Base-by-base conservation (phyloP, 2,329 filamentous ascomycete species). In the Xylaria polymorpha region DNA sequence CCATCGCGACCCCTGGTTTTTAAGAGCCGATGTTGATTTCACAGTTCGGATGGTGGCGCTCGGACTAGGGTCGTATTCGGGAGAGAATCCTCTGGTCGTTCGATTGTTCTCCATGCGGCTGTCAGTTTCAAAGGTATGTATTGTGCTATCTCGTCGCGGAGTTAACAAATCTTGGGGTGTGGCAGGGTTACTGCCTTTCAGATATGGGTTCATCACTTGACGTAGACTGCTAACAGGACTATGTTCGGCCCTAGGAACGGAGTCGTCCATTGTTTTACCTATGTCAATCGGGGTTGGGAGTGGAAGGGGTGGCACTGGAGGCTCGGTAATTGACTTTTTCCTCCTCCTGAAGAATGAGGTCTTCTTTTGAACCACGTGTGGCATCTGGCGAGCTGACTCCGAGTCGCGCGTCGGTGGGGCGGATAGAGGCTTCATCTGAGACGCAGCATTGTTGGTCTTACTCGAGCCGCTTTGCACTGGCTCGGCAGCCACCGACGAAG, bases 311-410 rank as follows among this genome's bases (percentile, higher is more conserved):
- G 80, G 85, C 39, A 90, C 80, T 9, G 91, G 89, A 41, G 91
- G 89, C 71, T 97, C 94, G 15, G 89, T 88, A 41, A 94, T 81
- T 5, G 94, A 97, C 86, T 95, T 97, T 87, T 98, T 98, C 71
- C 94, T 88, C 68, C 96, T 88, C 71, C 96, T 88, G 83, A 98
- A 98, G 82, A 99, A 98, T 0, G 94, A 95, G 0, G 95, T 97
- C 80, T 98, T 98, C 84, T 98, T 98, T 75, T 93, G 92, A 61
- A 98, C 83, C 22, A 83, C 81, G 66, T 85, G 83, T 18, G 84
- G 79, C 53, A 63, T 76, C 44, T 73, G 74, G 22, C 79, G 76
- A 63, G 75, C 51, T 41, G 82, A 83, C 59, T 85, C 82, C 41
- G 85, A 85, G 71, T 88, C 86, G 67, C 86, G 81, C 4, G 85